Conservation (phyloP, 2,329 filamentous ascomycete species). For the Xylariaceae sp. region DNA sequence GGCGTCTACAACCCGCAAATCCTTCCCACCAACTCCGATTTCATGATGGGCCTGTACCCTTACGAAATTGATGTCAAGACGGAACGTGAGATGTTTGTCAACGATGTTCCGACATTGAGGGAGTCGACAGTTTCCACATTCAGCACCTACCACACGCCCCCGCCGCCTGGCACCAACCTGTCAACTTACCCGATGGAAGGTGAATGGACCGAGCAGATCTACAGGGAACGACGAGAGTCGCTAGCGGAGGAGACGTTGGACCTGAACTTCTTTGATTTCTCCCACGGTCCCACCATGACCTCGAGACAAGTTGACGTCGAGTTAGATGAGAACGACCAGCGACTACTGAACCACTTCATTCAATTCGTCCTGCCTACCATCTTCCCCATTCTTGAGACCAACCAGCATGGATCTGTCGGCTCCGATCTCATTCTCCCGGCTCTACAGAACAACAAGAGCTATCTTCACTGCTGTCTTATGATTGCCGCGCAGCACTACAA, state of each 20-base stretch:
- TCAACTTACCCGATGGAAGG: constrained; percentile 56
- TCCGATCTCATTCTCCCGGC: constrained; percentile 82
- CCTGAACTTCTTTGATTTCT: constrained; percentile 78
- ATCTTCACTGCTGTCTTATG: constrained; percentile 92
- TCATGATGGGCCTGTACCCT: constrained; percentile 58
- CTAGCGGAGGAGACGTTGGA: constrained; percentile 62
- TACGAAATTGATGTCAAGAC: constrained; percentile 97
- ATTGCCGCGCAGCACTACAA: constrained; percentile 91
- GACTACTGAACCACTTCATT: constrained; percentile 85
- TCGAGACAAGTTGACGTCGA: constrained; percentile 69
- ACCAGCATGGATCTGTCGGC: constrained; percentile 76
- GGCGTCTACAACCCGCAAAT: constrained; percentile 59
- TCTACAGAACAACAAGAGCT: constrained; percentile 84
- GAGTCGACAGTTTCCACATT: constrained; percentile 91
- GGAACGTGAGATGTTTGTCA: constrained; percentile 87
- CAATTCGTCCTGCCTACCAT: constrained; percentile 80
- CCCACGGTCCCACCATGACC: constrained; percentile 59
- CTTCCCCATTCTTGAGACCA: constrained; percentile 87
- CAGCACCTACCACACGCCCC: constrained; percentile 80
- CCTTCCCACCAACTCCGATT: constrained; percentile 50
- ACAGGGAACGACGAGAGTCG: constrained; percentile 63
- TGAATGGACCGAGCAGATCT: constrained; percentile 68
- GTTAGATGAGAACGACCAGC: constrained; percentile 81
- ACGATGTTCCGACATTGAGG: constrained; percentile 76
- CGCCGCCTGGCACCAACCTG: constrained; percentile 61